phyloP scores from a whole-genome alignment of 108 stramenopile genomes.

The Poteriospumella lacustris region DNA sequence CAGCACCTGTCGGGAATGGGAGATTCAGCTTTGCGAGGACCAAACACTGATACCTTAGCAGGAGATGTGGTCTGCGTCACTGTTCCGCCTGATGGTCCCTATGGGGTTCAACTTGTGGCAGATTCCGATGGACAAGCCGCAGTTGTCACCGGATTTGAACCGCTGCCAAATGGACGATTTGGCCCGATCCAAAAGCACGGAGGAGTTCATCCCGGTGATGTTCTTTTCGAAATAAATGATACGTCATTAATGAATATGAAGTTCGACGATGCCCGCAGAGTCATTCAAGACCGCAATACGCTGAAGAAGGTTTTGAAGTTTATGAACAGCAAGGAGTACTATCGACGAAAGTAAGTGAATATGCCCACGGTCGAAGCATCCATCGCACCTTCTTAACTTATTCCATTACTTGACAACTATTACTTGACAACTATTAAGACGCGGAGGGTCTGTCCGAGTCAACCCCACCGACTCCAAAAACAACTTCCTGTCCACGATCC shows the following conservation, averaged over 20 bases:
- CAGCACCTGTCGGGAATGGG: no score
- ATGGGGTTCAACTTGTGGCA: constrained; percentile 6
- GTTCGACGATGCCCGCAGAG: neutral
- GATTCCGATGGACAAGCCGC: constrained; percentile 22
- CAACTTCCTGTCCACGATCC: neutral
- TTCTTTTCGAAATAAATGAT: constrained; percentile 25
- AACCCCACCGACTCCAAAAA: neutral
- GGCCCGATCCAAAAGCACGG: constrained; percentile 15
- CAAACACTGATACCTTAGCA: neutral
- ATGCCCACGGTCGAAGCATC: neutral
- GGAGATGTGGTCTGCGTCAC: constrained; percentile 10
- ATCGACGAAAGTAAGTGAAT: constrained; percentile 9
- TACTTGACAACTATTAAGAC: neutral
- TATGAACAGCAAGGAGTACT: constrained; percentile 11
- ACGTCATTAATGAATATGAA: neutral
- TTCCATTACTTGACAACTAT: no score
- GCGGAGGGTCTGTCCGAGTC: neutral
- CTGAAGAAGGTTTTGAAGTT: constrained; percentile 9
- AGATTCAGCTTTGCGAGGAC: no score
- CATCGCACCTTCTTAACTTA: no score
- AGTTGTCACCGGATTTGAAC: neutral
- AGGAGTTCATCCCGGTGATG: constrained; percentile 17
- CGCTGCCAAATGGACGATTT: constrained; percentile 4
- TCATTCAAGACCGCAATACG: neutral
- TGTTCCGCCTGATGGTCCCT: constrained; percentile 17